Conservation (phyloP, 768 basidiomycete genomes). For the Mycena venus region DNA sequence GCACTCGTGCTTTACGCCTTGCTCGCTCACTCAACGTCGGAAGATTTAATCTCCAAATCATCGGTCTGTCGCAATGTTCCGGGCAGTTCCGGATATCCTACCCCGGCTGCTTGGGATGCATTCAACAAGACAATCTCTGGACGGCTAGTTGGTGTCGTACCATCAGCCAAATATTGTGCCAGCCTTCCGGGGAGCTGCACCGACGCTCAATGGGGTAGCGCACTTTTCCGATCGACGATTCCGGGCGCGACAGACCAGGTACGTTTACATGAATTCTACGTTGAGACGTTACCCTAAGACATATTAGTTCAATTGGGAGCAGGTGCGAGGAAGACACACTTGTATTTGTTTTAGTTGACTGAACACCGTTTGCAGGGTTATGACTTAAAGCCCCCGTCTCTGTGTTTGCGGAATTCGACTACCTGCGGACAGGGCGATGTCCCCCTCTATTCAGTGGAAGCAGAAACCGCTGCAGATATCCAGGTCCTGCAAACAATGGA, state of each 20-base stretch:
- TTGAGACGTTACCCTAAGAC: too few species aligned
- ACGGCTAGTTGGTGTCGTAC: conserved; percentile 37
- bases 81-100: conserved; percentile 37
- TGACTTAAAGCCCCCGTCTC: conserved; percentile 38
- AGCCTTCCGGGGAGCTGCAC: conserved; percentile 3
- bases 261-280: not conserved
- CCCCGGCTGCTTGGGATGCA: conserved; percentile 30
- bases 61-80: conserved; percentile 38
- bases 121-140: conserved; percentile 40
- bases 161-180: conserved; percentile 37
- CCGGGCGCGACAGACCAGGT: conserved; percentile 22
- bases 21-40: too few species aligned
- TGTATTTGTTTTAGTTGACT: not conserved
- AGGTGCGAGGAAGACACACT: not conserved
- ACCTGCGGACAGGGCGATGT: conserved; percentile 50
- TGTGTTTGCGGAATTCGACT: conserved; percentile 41
- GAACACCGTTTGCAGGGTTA: conserved; percentile 36
- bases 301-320: not conserved
- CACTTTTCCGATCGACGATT: conserved; percentile 4
- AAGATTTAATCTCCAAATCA: too few species aligned
- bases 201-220: conserved; percentile 22
- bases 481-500: conserved; percentile 33
- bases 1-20: too few species aligned
- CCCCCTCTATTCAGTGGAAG: conserved; percentile 45
- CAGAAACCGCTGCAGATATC: conserved; percentile 43